Evolutionary conservation across 73 alveolate genomes (phyloP).

Genomic region (Paramecium primaurelia): DNA sequence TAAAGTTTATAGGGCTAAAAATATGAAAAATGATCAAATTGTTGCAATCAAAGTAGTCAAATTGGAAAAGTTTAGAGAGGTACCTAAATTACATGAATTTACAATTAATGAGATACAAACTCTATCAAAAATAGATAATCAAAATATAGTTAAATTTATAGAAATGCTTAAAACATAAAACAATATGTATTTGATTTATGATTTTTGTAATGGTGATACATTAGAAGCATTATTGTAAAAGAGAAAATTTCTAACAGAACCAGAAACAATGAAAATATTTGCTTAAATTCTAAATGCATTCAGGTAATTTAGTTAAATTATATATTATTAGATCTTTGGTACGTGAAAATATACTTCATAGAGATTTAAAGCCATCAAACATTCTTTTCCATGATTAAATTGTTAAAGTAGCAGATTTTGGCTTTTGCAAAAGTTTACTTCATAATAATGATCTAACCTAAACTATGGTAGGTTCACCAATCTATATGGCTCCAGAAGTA

Average conservation of each 20-base stretch:
- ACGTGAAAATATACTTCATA: slow-evolving; percentile 52
- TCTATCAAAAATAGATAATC: slow-evolving; percentile 42
- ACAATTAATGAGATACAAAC: slow-evolving; percentile 61
- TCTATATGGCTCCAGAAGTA: slow-evolving; percentile 71
- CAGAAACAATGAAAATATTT: slow-evolving; percentile 38
- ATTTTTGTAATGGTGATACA: slow-evolving; percentile 61
- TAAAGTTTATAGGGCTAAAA: slow-evolving; percentile 56
- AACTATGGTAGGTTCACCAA: slow-evolving; percentile 66
- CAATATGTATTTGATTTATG: slow-evolving; percentile 54
- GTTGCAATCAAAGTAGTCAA: slow-evolving; percentile 62
- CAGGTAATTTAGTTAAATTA: not conserved
- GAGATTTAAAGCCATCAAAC: slow-evolving; percentile 61
- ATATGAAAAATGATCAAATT: slow-evolving; percentile 51
- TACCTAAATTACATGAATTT: slow-evolving; percentile 60
- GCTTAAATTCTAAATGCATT: slow-evolving; percentile 53
- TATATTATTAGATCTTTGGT: not conserved
- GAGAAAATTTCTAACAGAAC: slow-evolving; percentile 54
- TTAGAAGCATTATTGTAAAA: slow-evolving; percentile 28
- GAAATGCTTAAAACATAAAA: slow-evolving; percentile 58
- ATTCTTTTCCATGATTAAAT: slow-evolving; percentile 43
- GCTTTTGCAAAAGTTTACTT: slow-evolving; percentile 52
- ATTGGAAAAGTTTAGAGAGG: slow-evolving; percentile 58
- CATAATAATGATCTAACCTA: slow-evolving; percentile 32
- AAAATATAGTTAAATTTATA: slow-evolving; percentile 45
- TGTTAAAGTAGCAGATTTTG: slow-evolving; percentile 57